A percentile compares a stretch with the other conserved stretches of the same genome.
phyloP scores from a whole-genome alignment of 169 alveolate genomes.

The Plasmodium falciparum region DNA sequence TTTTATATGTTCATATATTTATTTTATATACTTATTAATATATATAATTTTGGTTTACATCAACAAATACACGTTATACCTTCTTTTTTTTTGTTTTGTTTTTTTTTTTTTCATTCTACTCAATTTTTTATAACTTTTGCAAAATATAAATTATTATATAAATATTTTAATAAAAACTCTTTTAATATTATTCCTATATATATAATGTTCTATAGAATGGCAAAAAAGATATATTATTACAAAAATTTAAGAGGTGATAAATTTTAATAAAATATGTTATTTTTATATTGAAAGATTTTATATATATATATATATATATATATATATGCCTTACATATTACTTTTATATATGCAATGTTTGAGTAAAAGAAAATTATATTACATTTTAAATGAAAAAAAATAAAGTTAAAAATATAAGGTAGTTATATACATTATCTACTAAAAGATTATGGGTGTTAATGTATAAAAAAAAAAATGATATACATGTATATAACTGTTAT shows the following conservation, averaged over 20 bases:
- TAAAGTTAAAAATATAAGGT: no score
- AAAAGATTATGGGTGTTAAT: no score
- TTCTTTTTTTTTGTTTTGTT: constrained; percentile 1
- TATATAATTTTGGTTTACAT: no score
- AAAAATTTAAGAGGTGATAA: background rate
- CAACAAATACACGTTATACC: background rate
- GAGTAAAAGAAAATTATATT: no score
- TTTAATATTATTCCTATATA: background rate
- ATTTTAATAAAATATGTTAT: background rate
- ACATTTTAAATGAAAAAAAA: no score
- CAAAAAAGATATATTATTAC: background rate
- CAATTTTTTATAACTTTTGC: constrained; percentile 4
- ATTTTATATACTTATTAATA: background rate
- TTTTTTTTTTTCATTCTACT: background rate
- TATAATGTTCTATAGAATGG: background rate
- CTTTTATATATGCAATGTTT: no score
- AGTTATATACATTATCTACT: no score
- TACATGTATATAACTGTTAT: no score
- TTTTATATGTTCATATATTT: background rate
- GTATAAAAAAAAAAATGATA: no score
- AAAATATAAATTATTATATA: background rate
- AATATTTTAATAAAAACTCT: background rate
- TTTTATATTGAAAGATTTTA: no score
- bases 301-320: no score
- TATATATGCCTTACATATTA: no score